Evolutionary conservation across 2,329 filamentous ascomycete genomes (phyloP).

Genomic region (Microsporum audouinii): DNA sequence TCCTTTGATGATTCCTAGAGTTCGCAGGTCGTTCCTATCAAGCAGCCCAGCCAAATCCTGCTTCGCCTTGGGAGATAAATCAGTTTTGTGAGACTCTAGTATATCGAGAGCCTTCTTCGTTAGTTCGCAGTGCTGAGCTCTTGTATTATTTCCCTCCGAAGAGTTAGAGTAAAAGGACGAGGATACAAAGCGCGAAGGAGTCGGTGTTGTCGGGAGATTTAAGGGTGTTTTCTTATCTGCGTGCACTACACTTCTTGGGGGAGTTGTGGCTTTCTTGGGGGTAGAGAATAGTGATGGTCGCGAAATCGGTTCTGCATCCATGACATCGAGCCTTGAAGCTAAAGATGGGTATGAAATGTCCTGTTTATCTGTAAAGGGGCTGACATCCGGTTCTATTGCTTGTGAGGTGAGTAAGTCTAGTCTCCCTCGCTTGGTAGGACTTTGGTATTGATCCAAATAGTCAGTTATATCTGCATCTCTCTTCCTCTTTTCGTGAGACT

Average conservation of each 20-base stretch:
- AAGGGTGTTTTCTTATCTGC: background rate
- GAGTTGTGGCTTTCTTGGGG: background rate
- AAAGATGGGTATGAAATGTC: background rate
- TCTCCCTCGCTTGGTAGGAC: background rate
- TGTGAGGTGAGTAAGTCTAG: background rate
- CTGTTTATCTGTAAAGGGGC: background rate
- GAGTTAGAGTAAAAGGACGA: constrained; percentile 17
- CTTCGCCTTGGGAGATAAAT: constrained; percentile 24
- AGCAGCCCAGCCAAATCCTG: constrained; percentile 36
- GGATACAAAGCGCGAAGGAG: constrained; percentile 15
- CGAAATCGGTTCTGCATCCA: background rate
- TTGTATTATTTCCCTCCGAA: background rate
- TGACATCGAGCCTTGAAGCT: background rate
- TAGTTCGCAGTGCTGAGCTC: constrained; percentile 19
- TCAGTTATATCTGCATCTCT: constrained; percentile 9
- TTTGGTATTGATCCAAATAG: background rate
- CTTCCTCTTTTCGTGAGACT: constrained; percentile 20
- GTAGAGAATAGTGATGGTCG: background rate
- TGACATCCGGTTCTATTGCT: background rate
- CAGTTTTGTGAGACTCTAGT: constrained; percentile 26
- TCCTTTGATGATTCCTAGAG: constrained; percentile 51
- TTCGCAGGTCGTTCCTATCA: constrained; percentile 45
- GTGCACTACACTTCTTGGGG: background rate
- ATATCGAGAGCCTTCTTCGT: constrained; percentile 22
- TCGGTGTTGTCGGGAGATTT: background rate